These are phyloP conservation scores for Orbilia blumenaviensis DNA, from an alignment of 2,329 filamentous ascomycete genomes.

Conservation along the genomic window DNA sequence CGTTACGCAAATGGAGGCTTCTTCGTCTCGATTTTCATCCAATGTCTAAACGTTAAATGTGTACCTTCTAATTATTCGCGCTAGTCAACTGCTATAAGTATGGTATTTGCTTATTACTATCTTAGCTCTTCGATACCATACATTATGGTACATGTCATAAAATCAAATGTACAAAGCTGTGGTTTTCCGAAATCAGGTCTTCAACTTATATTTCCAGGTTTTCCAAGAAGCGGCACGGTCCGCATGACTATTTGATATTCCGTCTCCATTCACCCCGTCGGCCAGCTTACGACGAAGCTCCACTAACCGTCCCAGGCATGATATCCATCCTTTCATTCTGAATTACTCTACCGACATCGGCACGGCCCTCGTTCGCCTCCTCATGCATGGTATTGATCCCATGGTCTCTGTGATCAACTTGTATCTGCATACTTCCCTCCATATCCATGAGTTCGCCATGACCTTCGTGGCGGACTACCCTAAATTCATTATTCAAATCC, in stretches of 20 bases:
- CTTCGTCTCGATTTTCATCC: neutral
- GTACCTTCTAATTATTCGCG: neutral
- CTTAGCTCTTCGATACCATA: no score
- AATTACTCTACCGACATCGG: slow-evolving; percentile 17
- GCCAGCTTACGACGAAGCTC: slow-evolving; percentile 3
- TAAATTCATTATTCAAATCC: slow-evolving; percentile 49
- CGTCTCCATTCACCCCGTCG: neutral
- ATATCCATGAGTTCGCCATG: slow-evolving; percentile 22
- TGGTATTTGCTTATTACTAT: no score
- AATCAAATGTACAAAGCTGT: neutral
- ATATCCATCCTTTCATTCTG: neutral
- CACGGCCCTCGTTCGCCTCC: neutral
- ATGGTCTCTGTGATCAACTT: slow-evolving; percentile 1
- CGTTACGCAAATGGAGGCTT: neutral
- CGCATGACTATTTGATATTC: neutral
- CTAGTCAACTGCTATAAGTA: neutral
- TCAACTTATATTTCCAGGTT: neutral
- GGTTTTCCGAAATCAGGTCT: neutral
- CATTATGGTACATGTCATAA: slow-evolving; percentile 20
- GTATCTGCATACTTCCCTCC: neutral
- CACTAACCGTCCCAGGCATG: neutral
- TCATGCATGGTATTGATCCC: slow-evolving; percentile 8
- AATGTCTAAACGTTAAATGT: neutral
- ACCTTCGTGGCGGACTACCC: neutral
- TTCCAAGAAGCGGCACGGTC: slow-evolving; percentile 23